A percentile compares a stretch with the other conserved stretches of the same genome.
phyloP scores from a whole-genome alignment of 352 stramenopile genomes.

The Phytophthora europaea region DNA sequence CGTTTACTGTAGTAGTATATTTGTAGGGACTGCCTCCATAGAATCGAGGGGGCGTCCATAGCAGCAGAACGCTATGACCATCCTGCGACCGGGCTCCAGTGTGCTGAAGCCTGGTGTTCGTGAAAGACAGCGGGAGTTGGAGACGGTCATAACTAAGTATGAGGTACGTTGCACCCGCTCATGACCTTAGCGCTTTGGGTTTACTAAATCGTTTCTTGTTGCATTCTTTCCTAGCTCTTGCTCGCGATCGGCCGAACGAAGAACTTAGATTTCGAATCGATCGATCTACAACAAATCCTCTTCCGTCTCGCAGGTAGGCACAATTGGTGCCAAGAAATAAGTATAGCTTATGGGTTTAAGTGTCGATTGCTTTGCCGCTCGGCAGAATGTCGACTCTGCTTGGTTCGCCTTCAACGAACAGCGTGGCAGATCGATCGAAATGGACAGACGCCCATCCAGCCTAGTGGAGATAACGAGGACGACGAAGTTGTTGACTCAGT shows the following conservation, averaged over 20 bases:
- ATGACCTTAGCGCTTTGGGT: background rate
- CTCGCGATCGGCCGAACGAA: constrained; percentile 40
- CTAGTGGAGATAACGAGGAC: constrained; percentile 1
- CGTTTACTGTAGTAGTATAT: too few species aligned
- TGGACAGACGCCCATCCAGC: background rate
- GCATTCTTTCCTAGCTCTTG: constrained; percentile 34
- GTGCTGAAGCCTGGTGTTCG: constrained; percentile 33
- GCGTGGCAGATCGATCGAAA: constrained; percentile 35
- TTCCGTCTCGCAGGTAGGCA: constrained; percentile 51
- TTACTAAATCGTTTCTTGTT: background rate
- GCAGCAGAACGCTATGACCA: constrained; percentile 4
- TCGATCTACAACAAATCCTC: constrained; percentile 47
- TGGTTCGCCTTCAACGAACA: constrained; percentile 43
- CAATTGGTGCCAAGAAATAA: background rate
- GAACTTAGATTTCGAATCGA: constrained; percentile 60
- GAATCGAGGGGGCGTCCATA: constrained; percentile 2
- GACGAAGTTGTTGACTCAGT: constrained; percentile 8
- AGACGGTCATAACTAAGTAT: constrained; percentile 50
- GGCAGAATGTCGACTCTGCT: constrained; percentile 34
- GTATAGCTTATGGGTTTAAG: background rate
- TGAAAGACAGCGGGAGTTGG: constrained; percentile 41
- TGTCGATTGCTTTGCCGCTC: constrained; percentile 1
- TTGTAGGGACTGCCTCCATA: background rate
- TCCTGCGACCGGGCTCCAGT: constrained; percentile 23
- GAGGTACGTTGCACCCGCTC: constrained; percentile 32